phyloP scores from a whole-genome alignment of 106 monocot species.

The Allium fistulosum region DNA sequence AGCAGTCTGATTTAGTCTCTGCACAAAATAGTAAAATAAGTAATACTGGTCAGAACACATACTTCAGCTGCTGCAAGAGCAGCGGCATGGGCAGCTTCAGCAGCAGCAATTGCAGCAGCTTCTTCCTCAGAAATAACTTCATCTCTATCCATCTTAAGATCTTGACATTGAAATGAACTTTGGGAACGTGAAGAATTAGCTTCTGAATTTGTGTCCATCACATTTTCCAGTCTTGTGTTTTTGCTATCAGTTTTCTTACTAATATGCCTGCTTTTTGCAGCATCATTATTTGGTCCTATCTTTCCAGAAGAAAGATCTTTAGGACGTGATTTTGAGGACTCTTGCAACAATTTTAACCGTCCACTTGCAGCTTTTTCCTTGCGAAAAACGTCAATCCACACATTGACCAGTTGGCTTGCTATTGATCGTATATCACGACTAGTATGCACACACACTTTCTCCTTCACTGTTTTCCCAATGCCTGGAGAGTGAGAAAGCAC shows the following conservation, averaged over 20 bases:
- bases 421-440: conserved; percentile 94
- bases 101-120: conserved; percentile 79
- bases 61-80: conserved; percentile 89
- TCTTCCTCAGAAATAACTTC: conserved; percentile 55
- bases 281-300: conserved; percentile 20
- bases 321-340: conserved; percentile 37
- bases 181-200: conserved; percentile 16
- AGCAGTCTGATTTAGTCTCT: too few relatives aligned
- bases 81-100: conserved; percentile 79
- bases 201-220: conserved; percentile 24
- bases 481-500: conserved; percentile 28
- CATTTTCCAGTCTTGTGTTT: conserved; percentile 25
- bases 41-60: not conserved
- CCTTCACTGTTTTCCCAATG: conserved; percentile 85
- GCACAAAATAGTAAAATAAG: too few relatives aligned
- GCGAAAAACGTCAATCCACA: conserved; percentile 96
- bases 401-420: conserved; percentile 84
- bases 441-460: conserved; percentile 94
- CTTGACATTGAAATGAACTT: conserved; percentile 15
- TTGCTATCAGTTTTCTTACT: conserved; percentile 31
- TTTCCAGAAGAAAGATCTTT: conserved; percentile 43
- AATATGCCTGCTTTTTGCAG: conserved; percentile 24
- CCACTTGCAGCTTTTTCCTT: conserved; percentile 82
- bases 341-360: conserved; percentile 37
- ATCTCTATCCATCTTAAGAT: conserved; percentile 19